Percentiles rank a stretch among this genome's conserved stretches.
Conservation (phyloP, 441 rosid genomes). For the Gossypium lobatum region DNA sequence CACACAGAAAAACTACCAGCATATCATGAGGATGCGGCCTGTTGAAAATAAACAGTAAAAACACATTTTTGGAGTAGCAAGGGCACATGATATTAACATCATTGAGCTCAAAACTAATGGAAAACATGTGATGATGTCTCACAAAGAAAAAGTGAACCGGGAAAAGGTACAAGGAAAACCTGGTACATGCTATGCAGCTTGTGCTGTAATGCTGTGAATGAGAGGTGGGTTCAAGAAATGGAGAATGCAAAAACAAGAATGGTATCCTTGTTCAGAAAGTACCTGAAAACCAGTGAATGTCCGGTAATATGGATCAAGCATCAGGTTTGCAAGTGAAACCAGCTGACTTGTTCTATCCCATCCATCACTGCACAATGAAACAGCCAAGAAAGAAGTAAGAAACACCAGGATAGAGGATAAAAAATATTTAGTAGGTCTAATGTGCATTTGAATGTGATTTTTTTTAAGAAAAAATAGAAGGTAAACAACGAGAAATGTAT, state of each 20-base stretch:
- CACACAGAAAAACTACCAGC: constrained; percentile 3
- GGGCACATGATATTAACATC: neutral
- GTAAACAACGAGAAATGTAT: neutral
- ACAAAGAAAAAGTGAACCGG: neutral
- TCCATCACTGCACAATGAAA: constrained; percentile 72
- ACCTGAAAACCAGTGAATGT: constrained; percentile 98
- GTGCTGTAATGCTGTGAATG: neutral
- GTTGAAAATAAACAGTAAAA: constrained; percentile 1
- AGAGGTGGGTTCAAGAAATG: neutral
- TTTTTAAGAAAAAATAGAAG: neutral
- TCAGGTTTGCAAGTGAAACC: constrained; percentile 87
- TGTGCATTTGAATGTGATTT: neutral
- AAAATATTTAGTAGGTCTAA: neutral
- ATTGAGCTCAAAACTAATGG: neutral
- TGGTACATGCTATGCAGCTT: neutral
- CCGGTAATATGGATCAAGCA: constrained; percentile 95
- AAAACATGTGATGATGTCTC: neutral
- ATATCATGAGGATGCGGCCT: neutral
- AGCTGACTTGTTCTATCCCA: constrained; percentile 99
- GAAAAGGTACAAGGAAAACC: constrained; percentile 4
- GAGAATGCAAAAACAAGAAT: neutral
- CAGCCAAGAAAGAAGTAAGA: constrained; percentile 13
- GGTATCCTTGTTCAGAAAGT: constrained; percentile 12
- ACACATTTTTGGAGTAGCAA: neutral
- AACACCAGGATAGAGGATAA: constrained; percentile 3